Evolutionary conservation across 441 rosid genomes (phyloP).

Genomic region (Corymbia citriodora): DNA sequence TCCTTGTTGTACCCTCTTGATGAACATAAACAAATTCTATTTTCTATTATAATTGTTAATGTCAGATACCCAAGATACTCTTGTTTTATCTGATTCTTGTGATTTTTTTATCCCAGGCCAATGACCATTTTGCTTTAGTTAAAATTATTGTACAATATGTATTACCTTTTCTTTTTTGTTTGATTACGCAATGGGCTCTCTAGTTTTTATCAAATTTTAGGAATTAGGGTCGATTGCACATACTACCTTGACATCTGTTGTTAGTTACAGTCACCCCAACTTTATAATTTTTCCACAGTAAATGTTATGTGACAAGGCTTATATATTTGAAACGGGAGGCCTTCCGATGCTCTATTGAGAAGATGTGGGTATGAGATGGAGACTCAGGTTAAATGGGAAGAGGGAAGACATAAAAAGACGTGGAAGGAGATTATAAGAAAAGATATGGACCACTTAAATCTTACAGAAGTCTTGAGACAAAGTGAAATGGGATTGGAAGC

Average conservation of each 20-base stretch:
- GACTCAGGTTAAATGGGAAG: neutral
- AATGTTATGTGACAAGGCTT: neutral
- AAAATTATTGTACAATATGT: neutral
- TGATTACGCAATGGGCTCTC: neutral
- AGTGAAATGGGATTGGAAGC: neutral
- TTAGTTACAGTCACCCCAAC: neutral
- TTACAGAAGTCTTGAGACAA: neutral
- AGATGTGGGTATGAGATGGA: neutral
- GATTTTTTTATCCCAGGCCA: neutral
- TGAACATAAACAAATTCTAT: neutral
- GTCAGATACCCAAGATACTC: neutral
- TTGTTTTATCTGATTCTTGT: neutral
- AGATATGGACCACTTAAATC: neutral
- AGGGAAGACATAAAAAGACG: neutral
- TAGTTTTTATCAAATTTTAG: neutral
- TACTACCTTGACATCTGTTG: neutral
- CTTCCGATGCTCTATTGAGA: neutral
- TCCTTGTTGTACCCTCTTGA: neutral
- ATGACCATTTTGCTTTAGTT: neutral
- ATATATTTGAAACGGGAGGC: neutral
- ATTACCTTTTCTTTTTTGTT: neutral
- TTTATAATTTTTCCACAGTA: neutral
- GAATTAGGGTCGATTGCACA: neutral
- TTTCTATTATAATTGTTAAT: neutral
- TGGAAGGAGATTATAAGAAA: neutral